A percentile compares a stretch with the other conserved stretches of the same genome.
phyloP scores from a whole-genome alignment of 1,284 basidiomycete species.

The Melampsora americana region DNA sequence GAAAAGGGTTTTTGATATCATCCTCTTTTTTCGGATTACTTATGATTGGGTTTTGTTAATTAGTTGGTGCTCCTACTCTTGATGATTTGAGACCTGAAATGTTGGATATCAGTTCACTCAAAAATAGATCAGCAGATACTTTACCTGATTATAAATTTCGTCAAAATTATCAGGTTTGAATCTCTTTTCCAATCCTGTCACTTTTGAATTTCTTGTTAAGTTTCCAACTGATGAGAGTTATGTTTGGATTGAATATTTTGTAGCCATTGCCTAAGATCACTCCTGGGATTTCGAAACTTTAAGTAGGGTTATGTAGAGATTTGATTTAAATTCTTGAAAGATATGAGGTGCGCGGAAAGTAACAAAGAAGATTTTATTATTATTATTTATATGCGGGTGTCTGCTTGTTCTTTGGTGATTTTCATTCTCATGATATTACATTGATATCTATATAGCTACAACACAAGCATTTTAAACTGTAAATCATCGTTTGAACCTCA shows the following conservation, averaged over 20 bases:
- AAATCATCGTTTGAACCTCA: too few relatives aligned
- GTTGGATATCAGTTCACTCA: constrained; percentile 63
- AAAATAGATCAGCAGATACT: constrained; percentile 27
- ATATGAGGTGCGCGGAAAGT: neutral
- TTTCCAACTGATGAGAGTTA: neutral
- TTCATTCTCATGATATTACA: too few relatives aligned
- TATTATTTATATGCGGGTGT: too few relatives aligned
- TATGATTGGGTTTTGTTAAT: constrained; percentile 71
- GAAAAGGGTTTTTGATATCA: neutral
- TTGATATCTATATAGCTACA: too few relatives aligned
- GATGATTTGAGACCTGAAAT: constrained; percentile 75
- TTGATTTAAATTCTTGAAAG: neutral
- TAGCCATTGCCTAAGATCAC: constrained; percentile 15
- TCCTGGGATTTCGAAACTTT: neutral
- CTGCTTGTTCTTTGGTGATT: too few relatives aligned
- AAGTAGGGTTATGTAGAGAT: neutral
- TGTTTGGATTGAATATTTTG: neutral
- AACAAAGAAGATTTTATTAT: neutral
- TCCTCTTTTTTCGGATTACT: constrained; percentile 9
- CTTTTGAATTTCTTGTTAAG: neutral
- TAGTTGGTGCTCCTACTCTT: constrained; percentile 72
- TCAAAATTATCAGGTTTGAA: constrained; percentile 16
- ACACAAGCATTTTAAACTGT: too few relatives aligned
- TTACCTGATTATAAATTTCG: constrained; percentile 18
- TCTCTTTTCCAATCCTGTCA: neutral